Conservation (phyloP, 306 rosid genomes). For the Corylus heterophylla region DNA sequence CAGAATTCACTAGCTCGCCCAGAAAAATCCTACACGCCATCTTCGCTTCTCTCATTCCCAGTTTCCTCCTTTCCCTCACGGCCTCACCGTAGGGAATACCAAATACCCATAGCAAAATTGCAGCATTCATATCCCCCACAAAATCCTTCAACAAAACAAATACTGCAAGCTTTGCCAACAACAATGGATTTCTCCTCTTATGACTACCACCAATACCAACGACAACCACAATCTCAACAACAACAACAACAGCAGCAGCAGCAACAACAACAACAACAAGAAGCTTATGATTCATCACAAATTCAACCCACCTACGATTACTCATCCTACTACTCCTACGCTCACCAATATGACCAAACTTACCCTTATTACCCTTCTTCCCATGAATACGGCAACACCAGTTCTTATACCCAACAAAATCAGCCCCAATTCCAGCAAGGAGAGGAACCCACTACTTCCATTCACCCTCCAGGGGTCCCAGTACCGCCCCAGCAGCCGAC, state of each 20-base stretch:
- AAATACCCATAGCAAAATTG: neutral
- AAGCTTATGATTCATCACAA: conserved; percentile 22
- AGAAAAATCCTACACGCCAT: too few species aligned
- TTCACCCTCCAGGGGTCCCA: conserved; percentile 50
- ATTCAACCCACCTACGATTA: conserved; percentile 25
- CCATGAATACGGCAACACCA: conserved; percentile 15
- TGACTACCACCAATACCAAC: conserved; percentile 23
- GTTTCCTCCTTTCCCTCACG: neutral
- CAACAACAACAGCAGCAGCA: neutral
- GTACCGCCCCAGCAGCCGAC: conserved; percentile 15
- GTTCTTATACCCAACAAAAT: conserved; percentile 15
- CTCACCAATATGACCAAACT: conserved; percentile 6
- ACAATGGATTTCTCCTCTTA: conserved; percentile 31
- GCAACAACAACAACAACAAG: neutral
- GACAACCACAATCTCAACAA: neutral
- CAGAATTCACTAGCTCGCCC: neutral
- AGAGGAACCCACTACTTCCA: conserved; percentile 26
- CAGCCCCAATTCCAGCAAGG: conserved; percentile 20
- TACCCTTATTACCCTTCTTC: conserved; percentile 23
- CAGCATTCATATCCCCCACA: neutral
- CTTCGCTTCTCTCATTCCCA: too few species aligned
- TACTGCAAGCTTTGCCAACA: neutral
- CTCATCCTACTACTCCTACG: conserved; percentile 23
- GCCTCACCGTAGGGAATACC: neutral
- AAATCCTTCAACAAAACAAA: neutral